A percentile compares a stretch with the other conserved stretches of the same genome.
These are phyloP conservation scores for Actinomortierella wolfii DNA, from an alignment of 371 early-diverging fungal genomes.

Conservation along the genomic window DNA sequence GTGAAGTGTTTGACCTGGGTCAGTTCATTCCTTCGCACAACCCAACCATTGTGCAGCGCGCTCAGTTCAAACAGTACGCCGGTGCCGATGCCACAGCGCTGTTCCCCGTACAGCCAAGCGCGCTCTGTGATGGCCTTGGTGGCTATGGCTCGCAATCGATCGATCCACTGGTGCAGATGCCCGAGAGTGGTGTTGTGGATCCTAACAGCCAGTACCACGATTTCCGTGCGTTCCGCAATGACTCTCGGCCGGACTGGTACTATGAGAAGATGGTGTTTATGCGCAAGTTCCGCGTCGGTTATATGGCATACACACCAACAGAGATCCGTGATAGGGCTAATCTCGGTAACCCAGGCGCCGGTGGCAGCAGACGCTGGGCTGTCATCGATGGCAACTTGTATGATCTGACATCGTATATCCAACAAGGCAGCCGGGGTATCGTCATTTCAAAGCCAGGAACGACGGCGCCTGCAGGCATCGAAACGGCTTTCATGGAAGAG, in stretches of 20 bases:
- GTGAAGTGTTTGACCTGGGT: constrained; percentile 74
- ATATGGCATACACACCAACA: constrained; percentile 56
- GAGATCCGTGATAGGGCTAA: constrained; percentile 52
- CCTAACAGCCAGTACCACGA: constrained; percentile 57
- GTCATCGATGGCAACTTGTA: constrained; percentile 77
- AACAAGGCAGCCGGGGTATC: constrained; percentile 35
- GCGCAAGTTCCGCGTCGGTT: constrained; percentile 69
- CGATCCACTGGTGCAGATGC: constrained; percentile 52
- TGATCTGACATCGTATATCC: constrained; percentile 76
- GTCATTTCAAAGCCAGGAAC: constrained; percentile 17
- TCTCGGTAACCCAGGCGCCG: constrained; percentile 48
- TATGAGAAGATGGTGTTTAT: constrained; percentile 68
- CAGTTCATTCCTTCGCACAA: constrained; percentile 52
- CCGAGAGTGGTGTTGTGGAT: constrained; percentile 42
- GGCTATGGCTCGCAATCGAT: constrained; percentile 46
- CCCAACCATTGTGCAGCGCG: constrained; percentile 55
- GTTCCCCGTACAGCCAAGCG: constrained; percentile 77
- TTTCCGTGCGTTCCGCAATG: constrained; percentile 52
- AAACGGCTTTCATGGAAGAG: constrained; percentile 56
- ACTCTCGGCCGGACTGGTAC: constrained; percentile 61
- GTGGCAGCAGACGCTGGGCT: constrained; percentile 52
- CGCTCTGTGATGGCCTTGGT: constrained; percentile 52
- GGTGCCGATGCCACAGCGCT: constrained; percentile 69
- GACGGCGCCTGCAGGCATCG: constrained; percentile 36
- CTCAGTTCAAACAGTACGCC: constrained; percentile 56